A percentile compares a stretch with the other conserved stretches of the same genome.
Conservation (phyloP, 176 grass and related monocot species). For the Neostapfia colusana region DNA sequence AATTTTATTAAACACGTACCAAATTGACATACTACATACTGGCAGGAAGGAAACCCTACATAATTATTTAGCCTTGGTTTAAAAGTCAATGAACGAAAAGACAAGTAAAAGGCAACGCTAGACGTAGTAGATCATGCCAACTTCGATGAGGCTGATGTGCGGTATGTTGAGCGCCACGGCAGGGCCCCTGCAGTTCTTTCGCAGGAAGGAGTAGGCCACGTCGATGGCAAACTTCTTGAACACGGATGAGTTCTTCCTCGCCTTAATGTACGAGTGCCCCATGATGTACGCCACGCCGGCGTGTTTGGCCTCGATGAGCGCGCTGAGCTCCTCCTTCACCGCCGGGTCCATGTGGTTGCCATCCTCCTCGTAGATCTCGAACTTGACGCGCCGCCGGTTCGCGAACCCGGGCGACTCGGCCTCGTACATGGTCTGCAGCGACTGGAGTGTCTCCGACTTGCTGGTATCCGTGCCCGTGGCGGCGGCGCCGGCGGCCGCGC, state of each 20-base stretch:
- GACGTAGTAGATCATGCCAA: constrained; percentile 80
- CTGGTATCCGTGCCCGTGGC: not conserved
- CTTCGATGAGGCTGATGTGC: constrained; percentile 70
- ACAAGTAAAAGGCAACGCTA: constrained; percentile 23
- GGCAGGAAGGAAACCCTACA: too few relatives aligned
- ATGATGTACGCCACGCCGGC: constrained; percentile 65
- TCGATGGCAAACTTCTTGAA: constrained; percentile 67
- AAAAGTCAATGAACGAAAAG: not conserved
- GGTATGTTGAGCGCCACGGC: constrained; percentile 56
- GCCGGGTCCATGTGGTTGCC: constrained; percentile 32
- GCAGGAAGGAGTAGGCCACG: constrained; percentile 62
- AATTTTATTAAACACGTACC: too few relatives aligned
- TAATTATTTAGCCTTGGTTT: not conserved
- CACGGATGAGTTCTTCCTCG: constrained; percentile 55
- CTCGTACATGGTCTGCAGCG: constrained; percentile 57
- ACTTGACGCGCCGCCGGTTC: constrained; percentile 34
- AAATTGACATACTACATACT: too few relatives aligned
- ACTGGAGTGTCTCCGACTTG: constrained; percentile 49
- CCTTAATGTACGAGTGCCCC: constrained; percentile 68
- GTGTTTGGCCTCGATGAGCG: constrained; percentile 54
- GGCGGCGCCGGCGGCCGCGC: constrained; percentile 31
- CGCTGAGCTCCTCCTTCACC: constrained; percentile 39
- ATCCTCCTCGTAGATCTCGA: constrained; percentile 37
- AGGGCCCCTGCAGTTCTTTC: constrained; percentile 67
- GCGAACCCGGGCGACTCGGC: constrained; percentile 44